Conservation (phyloP, 371 early-diverging fungal genomes). For the Mucor plumbeus region DNA sequence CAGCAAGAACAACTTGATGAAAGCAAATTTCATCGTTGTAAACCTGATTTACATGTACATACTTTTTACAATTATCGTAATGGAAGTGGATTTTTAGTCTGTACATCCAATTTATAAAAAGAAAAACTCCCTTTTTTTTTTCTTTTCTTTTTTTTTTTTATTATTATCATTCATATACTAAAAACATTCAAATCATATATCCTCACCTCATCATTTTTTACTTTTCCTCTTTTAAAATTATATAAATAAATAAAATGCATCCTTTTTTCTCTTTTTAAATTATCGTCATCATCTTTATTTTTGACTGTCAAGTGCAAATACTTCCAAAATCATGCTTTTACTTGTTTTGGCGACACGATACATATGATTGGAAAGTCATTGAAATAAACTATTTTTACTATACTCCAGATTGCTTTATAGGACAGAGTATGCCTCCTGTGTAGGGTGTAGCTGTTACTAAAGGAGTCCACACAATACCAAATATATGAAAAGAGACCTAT, state of each 20-base stretch:
- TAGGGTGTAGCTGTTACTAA: constrained; percentile 27
- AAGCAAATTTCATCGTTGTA: background rate
- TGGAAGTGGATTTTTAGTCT: constrained; percentile 24
- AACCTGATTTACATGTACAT: constrained; percentile 19
- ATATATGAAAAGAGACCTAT: constrained; percentile 42
- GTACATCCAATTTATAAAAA: constrained; percentile 22
- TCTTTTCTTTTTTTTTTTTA: background rate
- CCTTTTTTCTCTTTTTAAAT: background rate
- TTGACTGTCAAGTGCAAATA: no score
- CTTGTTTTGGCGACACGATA: no score
- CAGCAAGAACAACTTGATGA: constrained; percentile 6
- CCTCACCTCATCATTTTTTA: no score
- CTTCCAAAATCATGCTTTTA: no score
- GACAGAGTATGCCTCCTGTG: constrained; percentile 39
- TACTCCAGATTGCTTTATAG: constrained; percentile 18
- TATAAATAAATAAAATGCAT: background rate
- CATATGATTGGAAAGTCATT: no score
- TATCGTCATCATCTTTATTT: no score
- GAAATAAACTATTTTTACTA: no score
- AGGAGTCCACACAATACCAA: constrained; percentile 47
- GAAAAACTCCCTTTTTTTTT: constrained; percentile 1
- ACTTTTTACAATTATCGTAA: constrained; percentile 24
- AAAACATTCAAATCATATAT: background rate
- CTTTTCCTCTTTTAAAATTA: no score
- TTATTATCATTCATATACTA: background rate